Evolutionary conservation across 78 protist species (phyloP).

Genomic region (Tieghemostelium lacteum): DNA sequence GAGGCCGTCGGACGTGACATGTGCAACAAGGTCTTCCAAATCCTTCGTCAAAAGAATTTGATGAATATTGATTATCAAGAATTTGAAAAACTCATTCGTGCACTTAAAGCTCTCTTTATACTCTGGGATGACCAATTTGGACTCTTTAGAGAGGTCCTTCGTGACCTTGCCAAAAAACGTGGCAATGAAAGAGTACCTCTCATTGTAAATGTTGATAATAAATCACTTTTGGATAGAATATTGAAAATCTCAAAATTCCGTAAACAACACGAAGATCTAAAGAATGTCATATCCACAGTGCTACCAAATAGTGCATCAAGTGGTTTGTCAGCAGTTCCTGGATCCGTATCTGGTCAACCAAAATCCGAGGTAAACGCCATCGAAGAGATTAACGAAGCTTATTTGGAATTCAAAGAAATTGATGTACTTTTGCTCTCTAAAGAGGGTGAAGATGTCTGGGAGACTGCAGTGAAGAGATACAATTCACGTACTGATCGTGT

Average conservation of each 20-base stretch:
- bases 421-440: constrained; percentile 76
- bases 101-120: constrained; percentile 44
- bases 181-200: constrained; percentile 31
- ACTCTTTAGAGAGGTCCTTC: constrained; percentile 33
- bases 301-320: neutral
- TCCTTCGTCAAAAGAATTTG: constrained; percentile 54
- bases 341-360: neutral
- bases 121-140: constrained; percentile 77
- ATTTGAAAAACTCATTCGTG: constrained; percentile 45
- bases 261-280: constrained; percentile 84
- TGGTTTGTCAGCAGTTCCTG: neutral
- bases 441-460: constrained; percentile 85
- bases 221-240: constrained; percentile 59
- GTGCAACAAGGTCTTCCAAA: constrained; percentile 30
- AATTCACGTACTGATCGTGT: constrained; percentile 87
- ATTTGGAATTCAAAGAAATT: constrained; percentile 56
- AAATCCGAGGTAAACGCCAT: constrained; percentile 65
- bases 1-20: constrained; percentile 86
- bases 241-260: constrained; percentile 67
- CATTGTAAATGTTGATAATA: constrained; percentile 26
- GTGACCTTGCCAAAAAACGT: constrained; percentile 74
- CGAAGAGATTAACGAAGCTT: constrained; percentile 81
- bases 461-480: constrained; percentile 67
- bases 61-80: constrained; percentile 68
- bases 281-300: constrained; percentile 65